These are phyloP conservation scores for Thelonectria blattea DNA, from an alignment of 2,329 filamentous ascomycete species.

Conservation along the genomic window DNA sequence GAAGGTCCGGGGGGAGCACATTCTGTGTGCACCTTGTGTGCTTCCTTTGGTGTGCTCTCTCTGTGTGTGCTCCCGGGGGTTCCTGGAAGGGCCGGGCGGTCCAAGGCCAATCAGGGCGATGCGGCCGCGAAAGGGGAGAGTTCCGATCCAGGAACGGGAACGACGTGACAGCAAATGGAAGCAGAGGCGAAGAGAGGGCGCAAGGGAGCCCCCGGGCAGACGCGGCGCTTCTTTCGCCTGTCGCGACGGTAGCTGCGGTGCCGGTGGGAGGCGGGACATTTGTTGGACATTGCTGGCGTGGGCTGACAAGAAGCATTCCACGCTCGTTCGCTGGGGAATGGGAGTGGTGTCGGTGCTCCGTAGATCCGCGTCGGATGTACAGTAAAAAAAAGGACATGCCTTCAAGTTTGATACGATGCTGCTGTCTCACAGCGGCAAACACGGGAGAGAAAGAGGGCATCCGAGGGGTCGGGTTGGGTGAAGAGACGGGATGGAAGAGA, in stretches of 20 bases:
- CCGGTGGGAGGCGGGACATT: not conserved
- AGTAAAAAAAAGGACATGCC: not conserved
- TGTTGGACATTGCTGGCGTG: slow-evolving; percentile 10
- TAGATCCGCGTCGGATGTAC: not conserved
- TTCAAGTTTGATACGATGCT: too few species aligned
- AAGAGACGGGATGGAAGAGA: too few species aligned
- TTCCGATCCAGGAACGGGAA: slow-evolving; percentile 20
- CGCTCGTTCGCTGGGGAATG: slow-evolving; percentile 1
- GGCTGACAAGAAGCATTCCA: slow-evolving; percentile 10
- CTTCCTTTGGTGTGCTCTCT: too few species aligned
- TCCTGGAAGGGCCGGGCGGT: too few species aligned
- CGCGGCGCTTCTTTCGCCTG: not conserved
- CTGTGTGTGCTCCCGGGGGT: not conserved
- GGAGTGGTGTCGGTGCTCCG: slow-evolving; percentile 1
- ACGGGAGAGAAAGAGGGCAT: not conserved
- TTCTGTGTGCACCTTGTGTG: too few species aligned
- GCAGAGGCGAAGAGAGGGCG: not conserved
- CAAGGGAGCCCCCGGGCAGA: slow-evolving; percentile 1
- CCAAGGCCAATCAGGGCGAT: slow-evolving; percentile 31
- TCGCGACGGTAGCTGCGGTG: slow-evolving; percentile 7
- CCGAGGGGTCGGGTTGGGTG: too few species aligned
- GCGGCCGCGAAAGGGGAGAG: slow-evolving; percentile 15
- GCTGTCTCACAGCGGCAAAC: not conserved
- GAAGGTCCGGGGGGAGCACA: not conserved
- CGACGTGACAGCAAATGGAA: slow-evolving; percentile 18